Percentiles rank a stretch among this genome's conserved stretches.
Evolutionary conservation across 192 early-diverging fungal genomes (phyloP).

Genomic region (Kickxella alabastrina): DNA sequence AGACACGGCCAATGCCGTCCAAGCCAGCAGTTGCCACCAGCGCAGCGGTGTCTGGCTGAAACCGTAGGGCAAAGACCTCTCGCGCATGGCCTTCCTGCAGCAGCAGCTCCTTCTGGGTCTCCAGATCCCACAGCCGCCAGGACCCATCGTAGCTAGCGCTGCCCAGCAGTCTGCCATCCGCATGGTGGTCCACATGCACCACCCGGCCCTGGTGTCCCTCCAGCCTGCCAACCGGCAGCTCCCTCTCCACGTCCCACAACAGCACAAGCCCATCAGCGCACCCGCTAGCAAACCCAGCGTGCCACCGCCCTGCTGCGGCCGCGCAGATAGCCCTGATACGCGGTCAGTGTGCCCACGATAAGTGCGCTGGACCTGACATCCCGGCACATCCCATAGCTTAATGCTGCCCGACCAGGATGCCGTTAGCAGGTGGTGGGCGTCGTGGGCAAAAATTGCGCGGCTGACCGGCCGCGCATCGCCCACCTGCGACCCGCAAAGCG

Average conservation of each 20-base stretch:
- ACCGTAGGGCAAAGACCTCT: slow-evolving; percentile 88
- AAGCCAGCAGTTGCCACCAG: slow-evolving; percentile 83
- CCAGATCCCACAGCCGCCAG: slow-evolving; percentile 96
- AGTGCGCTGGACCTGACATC: slow-evolving; percentile 56
- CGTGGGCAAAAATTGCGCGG: slow-evolving; percentile 73
- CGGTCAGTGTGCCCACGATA: slow-evolving; percentile 82
- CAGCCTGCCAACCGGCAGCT: slow-evolving; percentile 70
- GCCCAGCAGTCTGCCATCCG: slow-evolving; percentile 80
- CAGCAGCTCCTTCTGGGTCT: slow-evolving; percentile 69
- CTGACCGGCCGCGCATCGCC: slow-evolving; percentile 85
- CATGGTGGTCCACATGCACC: slow-evolving; percentile 84
- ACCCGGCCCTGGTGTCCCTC: slow-evolving; percentile 82
- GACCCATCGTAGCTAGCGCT: slow-evolving; percentile 68
- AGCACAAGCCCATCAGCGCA: slow-evolving; percentile 73
- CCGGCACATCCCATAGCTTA: slow-evolving; percentile 85
- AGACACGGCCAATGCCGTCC: slow-evolving; percentile 91
- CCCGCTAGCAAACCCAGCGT: slow-evolving; percentile 84
- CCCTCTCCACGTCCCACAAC: slow-evolving; percentile 82
- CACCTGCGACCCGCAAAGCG: slow-evolving; percentile 76
- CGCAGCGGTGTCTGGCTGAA: slow-evolving; percentile 90
- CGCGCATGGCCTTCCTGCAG: slow-evolving; percentile 92
- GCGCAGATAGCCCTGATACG: slow-evolving; percentile 73
- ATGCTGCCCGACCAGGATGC: slow-evolving; percentile 81
- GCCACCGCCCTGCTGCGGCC: too few relatives aligned
- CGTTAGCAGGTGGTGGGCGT: slow-evolving; percentile 72